Conservation (phyloP, 2,329 filamentous ascomycete species). For the Tricladium varicosporioides region DNA sequence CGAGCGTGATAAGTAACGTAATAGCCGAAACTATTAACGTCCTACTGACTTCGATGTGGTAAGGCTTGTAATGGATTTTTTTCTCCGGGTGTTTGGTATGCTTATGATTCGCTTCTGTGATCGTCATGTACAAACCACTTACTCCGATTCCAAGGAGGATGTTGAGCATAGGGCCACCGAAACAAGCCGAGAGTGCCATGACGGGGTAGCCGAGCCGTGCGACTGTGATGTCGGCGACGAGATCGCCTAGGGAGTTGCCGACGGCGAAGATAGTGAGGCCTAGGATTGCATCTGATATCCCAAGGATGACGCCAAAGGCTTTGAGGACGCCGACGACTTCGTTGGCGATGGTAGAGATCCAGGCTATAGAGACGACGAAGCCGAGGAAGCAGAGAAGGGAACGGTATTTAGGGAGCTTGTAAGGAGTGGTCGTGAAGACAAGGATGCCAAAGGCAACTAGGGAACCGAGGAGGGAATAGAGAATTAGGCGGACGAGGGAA, state of each 20-base stretch:
- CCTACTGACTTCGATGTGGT: constrained; percentile 78
- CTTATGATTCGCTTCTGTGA: constrained; percentile 63
- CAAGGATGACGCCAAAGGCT: constrained; percentile 84
- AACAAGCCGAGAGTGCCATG: constrained; percentile 92
- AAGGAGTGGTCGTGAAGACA: constrained; percentile 65
- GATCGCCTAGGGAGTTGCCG: constrained; percentile 89
- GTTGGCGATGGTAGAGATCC: constrained; percentile 94
- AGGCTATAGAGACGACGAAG: constrained; percentile 87
- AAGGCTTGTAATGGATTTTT: constrained; percentile 68
- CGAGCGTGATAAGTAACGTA: constrained; percentile 77
- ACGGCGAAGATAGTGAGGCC: constrained; percentile 95
- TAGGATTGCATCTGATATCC: constrained; percentile 91
- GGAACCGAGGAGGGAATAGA: constrained; percentile 68
- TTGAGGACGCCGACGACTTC: constrained; percentile 96
- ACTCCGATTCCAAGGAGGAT: constrained; percentile 94
- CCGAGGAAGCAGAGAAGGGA: constrained; percentile 82
- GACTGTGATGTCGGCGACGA: constrained; percentile 93
- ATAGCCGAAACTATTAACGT: constrained; percentile 82
- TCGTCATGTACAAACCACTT: constrained; percentile 83
- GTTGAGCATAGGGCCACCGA: constrained; percentile 98
- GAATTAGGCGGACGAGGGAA: constrained; percentile 53
- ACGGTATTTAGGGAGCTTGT: constrained; percentile 69
- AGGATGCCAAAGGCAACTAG: constrained; percentile 64
- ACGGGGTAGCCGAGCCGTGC: constrained; percentile 91
- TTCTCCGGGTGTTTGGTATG: constrained; percentile 66